Evolutionary conservation across 805 yeast species (phyloP).

Genomic region (Candida xyloterini): DNA sequence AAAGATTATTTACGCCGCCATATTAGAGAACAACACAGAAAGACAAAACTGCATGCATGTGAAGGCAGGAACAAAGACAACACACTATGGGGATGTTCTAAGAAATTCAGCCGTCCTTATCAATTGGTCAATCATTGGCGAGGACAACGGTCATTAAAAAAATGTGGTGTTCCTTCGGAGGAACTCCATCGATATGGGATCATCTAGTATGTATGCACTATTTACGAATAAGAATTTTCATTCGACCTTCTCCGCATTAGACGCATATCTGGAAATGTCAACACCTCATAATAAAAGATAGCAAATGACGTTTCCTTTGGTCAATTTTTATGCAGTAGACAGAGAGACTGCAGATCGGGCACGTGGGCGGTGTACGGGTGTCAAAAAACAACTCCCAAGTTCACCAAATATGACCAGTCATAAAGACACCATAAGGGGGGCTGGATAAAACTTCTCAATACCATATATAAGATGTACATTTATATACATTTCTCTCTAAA

Average conservation of each 20-base stretch:
- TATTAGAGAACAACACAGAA: constrained; percentile 31
- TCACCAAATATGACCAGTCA: background rate
- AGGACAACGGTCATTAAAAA: constrained; percentile 30
- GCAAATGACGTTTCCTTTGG: background rate
- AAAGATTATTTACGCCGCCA: constrained; percentile 31
- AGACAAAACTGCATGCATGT: constrained; percentile 27
- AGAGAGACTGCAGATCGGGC: background rate
- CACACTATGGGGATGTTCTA: constrained; percentile 32
- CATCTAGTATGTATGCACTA: background rate
- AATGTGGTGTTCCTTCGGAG: constrained; percentile 29
- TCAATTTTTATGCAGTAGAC: background rate
- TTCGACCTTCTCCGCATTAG: too few relatives aligned
- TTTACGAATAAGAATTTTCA: too few relatives aligned
- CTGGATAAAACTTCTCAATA: background rate
- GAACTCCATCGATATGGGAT: constrained; percentile 24
- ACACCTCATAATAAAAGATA: too few relatives aligned
- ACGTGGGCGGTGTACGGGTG: constrained; percentile 4
- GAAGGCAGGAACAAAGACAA: constrained; percentile 23
- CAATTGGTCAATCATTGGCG: constrained; percentile 35
- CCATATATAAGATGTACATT: background rate
- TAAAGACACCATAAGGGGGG: background rate
- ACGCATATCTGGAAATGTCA: too few relatives aligned
- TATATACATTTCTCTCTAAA: too few relatives aligned
- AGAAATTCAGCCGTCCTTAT: constrained; percentile 33
- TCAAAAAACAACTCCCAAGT: background rate